A percentile compares a stretch with the other conserved stretches of the same genome.
Conservation (phyloP, 441 rosid species). For the Francoa sonchifolia region DNA sequence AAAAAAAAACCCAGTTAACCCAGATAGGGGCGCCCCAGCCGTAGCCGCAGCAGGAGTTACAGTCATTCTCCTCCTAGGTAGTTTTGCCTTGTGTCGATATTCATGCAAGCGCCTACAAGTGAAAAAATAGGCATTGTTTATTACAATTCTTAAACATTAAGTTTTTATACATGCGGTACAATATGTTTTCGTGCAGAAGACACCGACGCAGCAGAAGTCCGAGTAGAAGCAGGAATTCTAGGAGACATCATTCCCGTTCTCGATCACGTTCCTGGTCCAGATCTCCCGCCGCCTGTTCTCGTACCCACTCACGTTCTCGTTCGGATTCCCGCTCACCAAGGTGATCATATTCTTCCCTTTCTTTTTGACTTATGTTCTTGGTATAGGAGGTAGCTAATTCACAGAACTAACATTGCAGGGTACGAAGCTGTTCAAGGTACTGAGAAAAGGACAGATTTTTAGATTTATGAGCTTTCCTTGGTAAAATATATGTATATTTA, state of each 20-base stretch:
- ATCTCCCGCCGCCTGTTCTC: constrained; percentile 24
- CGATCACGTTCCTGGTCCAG: constrained; percentile 40
- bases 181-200: constrained; percentile 25
- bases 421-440: constrained; percentile 57
- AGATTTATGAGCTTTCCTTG: no score
- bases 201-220: constrained; percentile 46
- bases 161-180: no score
- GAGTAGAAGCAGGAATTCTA: constrained; percentile 43
- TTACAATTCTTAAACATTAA: background rate
- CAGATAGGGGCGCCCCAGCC: no score
- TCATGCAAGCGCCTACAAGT: no score
- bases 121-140: no score
- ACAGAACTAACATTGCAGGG: constrained; percentile 32
- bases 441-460: no score
- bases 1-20: no score
- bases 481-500: no score
- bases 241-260: constrained; percentile 39
- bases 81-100: no score
- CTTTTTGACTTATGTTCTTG: background rate
- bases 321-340: constrained; percentile 63
- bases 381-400: constrained; percentile 6
- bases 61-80: constrained; percentile 86
- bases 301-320: constrained; percentile 22
- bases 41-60: constrained; percentile 74
- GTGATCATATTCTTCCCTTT: constrained; percentile 25